Evolutionary conservation across 2,329 filamentous ascomycete species (phyloP).

Genomic region (Aspergillus aculeatinus): DNA sequence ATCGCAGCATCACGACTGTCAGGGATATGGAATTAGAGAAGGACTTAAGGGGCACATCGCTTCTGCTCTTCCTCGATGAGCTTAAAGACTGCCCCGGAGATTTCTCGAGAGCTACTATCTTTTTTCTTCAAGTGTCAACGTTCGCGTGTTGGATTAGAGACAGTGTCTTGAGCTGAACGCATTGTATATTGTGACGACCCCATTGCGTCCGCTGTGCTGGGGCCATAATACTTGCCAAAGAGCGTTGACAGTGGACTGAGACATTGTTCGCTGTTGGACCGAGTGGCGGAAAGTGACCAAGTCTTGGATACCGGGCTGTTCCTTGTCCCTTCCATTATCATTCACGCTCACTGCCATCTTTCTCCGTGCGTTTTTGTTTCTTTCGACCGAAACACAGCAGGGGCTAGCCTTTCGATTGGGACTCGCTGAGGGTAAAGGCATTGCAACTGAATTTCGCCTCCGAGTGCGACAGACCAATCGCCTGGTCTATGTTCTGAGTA

Average conservation of each 20-base stretch:
- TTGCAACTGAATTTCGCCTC: neutral
- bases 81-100: neutral
- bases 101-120: neutral
- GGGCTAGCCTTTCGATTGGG: neutral
- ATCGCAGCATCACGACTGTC: slow-evolving; percentile 11
- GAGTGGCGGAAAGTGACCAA: neutral
- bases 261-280: slow-evolving; percentile 3
- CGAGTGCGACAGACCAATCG: neutral
- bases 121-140: neutral
- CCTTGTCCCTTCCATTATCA: neutral
- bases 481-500: slow-evolving; percentile 5
- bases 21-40: slow-evolving; percentile 6
- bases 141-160: neutral
- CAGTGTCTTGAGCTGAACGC: neutral
- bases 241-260: neutral
- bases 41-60: slow-evolving; percentile 11
- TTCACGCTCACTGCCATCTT: neutral
- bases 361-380: neutral
- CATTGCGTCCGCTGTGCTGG: slow-evolving; percentile 10
- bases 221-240: neutral
- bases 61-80: neutral
- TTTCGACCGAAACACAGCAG: neutral
- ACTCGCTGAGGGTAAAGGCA: neutral
- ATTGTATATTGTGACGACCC: slow-evolving; percentile 3
- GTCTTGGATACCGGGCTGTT: neutral